Conservation (phyloP, 1,139 yeast genomes). For the Debaryomyces nepalensis region DNA sequence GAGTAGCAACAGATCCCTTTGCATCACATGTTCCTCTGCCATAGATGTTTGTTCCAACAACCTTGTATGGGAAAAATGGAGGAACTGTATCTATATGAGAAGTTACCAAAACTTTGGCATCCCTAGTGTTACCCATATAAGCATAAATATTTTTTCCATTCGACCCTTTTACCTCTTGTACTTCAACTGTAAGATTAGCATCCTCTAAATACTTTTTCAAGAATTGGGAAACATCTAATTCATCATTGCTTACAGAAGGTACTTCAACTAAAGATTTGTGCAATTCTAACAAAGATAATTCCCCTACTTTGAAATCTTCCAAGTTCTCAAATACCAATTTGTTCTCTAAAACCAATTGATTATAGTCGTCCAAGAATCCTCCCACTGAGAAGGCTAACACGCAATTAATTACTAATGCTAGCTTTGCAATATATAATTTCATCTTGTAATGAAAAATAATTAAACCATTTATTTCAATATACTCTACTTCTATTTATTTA, state of each 20-base stretch:
- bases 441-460: not conserved
- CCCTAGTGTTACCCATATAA: constrained; percentile 48
- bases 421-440: not conserved
- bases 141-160: constrained; percentile 61
- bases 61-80: constrained; percentile 58
- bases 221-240: constrained; percentile 35
- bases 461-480: not conserved
- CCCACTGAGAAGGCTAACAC: not conserved
- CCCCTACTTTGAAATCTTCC: constrained; percentile 8
- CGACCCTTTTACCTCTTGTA: constrained; percentile 34
- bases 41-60: constrained; percentile 54
- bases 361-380: not conserved
- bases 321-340: not conserved
- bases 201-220: constrained; percentile 39
- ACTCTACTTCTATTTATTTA: too few species aligned
- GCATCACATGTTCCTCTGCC: constrained; percentile 76
- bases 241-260: constrained; percentile 41
- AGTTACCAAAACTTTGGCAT: constrained; percentile 58
- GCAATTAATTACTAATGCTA: not conserved
- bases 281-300: constrained; percentile 17
- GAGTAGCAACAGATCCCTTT: constrained; percentile 69
- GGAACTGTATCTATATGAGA: constrained; percentile 79
- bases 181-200: constrained; percentile 57
- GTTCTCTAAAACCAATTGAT: constrained; percentile 2
- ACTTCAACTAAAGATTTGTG: constrained; percentile 26